Conservation (phyloP, 257 asterid genomes). For the Handroanthus guayacan region DNA sequence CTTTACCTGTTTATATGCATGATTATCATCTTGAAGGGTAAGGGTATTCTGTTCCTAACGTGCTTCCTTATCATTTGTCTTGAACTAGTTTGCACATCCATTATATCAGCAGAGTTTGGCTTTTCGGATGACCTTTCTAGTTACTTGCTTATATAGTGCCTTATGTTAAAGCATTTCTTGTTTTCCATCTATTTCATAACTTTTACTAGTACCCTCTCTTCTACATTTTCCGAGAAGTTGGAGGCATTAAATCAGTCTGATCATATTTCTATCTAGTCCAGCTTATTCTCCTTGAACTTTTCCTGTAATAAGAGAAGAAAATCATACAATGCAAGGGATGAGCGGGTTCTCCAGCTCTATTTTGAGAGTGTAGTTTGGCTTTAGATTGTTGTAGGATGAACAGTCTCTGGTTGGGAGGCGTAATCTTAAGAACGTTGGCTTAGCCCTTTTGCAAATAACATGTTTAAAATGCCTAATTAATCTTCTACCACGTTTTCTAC, state of each 20-base stretch:
- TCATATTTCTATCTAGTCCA: background rate
- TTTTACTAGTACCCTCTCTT: background rate
- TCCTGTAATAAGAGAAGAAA: background rate
- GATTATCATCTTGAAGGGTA: background rate
- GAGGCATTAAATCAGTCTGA: background rate
- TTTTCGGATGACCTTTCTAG: background rate
- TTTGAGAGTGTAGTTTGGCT: background rate
- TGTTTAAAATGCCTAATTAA: slow-evolving; percentile 6
- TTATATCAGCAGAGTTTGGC: no score
- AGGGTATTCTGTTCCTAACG: background rate
- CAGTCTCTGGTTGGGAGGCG: background rate
- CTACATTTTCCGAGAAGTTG: background rate
- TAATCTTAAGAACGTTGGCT: background rate
- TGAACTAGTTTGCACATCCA: no score
- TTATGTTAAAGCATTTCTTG: background rate
- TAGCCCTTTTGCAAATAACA: background rate
- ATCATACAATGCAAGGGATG: background rate
- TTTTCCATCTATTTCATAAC: background rate
- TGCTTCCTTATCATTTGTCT: background rate
- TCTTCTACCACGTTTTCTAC: background rate
- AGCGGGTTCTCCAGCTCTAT: background rate
- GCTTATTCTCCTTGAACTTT: background rate
- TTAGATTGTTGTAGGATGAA: background rate
- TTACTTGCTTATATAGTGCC: background rate
- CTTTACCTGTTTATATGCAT: background rate